These are phyloP conservation scores for Dryadomyces sulphureus DNA, from an alignment of 2,329 filamentous ascomycete genomes.

Conservation along the genomic window DNA sequence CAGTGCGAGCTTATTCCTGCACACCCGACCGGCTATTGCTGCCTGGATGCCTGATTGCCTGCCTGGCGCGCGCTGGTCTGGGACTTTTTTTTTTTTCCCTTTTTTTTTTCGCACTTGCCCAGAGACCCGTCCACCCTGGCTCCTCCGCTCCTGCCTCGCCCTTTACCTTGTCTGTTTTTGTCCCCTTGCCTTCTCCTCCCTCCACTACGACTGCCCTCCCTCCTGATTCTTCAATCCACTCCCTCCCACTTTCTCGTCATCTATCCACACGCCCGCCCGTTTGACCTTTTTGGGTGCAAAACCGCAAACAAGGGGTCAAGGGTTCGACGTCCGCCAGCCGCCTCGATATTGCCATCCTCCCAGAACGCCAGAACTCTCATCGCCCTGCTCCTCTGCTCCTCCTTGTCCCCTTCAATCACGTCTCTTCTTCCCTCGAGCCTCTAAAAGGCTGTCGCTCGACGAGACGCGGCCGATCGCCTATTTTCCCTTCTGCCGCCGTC, in stretches of 20 bases:
- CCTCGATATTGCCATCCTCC: not conserved
- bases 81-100: not conserved
- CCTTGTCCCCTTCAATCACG: not conserved
- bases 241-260: conserved; percentile 12
- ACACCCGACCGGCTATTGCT: not conserved
- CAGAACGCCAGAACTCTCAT: not conserved
- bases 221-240: conserved; percentile 10
- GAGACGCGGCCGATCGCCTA: no score
- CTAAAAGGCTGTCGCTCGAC: no score
- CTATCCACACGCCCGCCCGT: conserved; percentile 11
- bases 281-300: conserved; percentile 3
- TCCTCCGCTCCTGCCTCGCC: conserved; percentile 3
- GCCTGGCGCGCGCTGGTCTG: not conserved
- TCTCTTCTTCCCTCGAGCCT: not conserved
- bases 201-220: conserved; percentile 10
- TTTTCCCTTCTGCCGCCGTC: not conserved
- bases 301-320: conserved; percentile 3
- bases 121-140: not conserved
- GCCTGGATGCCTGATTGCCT: conserved; percentile 2
- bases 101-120: not conserved
- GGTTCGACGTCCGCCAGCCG: conserved; percentile 1
- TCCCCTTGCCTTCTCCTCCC: conserved; percentile 6
- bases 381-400: not conserved
- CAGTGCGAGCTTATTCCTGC: not conserved
- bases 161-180: conserved; percentile 4